These are phyloP conservation scores for Brasilioporus rufonigricans DNA, from an alignment of 768 basidiomycete species.

Conservation along the genomic window DNA sequence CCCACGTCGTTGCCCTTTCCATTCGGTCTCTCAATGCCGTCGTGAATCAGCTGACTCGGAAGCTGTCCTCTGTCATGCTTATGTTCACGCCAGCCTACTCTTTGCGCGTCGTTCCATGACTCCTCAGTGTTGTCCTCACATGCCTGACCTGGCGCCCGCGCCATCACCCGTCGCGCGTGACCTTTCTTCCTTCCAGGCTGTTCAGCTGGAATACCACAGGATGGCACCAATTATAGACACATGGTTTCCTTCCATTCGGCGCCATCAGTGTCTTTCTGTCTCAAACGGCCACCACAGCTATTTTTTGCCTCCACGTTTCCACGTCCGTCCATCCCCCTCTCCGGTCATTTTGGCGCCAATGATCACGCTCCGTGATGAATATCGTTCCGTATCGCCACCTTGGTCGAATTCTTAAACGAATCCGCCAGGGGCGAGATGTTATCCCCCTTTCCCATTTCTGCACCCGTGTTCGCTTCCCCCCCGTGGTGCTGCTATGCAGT, in stretches of 20 bases:
- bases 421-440: neutral
- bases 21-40: too few relatives aligned
- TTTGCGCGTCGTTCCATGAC: too few relatives aligned
- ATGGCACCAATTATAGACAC: neutral
- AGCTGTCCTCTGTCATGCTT: too few relatives aligned
- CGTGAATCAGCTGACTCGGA: too few relatives aligned
- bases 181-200: too few relatives aligned
- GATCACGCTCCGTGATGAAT: neutral
- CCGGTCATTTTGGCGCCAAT: neutral
- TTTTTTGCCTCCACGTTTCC: neutral
- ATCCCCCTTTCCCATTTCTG: neutral
- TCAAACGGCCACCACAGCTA: neutral
- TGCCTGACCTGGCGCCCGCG: neutral
- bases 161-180: too few relatives aligned
- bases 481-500: slow-evolving; percentile 8
- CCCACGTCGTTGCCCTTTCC: too few relatives aligned
- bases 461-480: neutral
- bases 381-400: slow-evolving; percentile 2
- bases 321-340: neutral
- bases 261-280: neutral
- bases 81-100: too few relatives aligned
- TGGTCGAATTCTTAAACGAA: slow-evolving; percentile 3
- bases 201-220: neutral
- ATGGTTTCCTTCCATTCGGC: neutral
- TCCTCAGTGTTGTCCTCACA: too few relatives aligned